These are phyloP conservation scores for Cladophialophora exuberans DNA, from an alignment of 2,329 filamentous ascomycete genomes.

Conservation along the genomic window DNA sequence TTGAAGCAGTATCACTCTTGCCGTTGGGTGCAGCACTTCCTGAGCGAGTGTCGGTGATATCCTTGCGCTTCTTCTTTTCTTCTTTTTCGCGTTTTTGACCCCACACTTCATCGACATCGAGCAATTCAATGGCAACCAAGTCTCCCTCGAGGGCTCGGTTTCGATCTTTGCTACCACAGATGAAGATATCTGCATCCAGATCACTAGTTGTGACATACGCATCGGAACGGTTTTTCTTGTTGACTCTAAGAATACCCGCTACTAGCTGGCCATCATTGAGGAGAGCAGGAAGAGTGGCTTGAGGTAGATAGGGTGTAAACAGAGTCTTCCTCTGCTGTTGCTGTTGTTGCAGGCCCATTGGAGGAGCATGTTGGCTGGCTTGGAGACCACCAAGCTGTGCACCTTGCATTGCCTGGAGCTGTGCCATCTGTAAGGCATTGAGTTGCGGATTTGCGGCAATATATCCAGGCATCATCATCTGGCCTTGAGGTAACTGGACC, in stretches of 20 bases:
- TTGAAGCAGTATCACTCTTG: constrained; percentile 60
- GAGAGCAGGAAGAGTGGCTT: constrained; percentile 88
- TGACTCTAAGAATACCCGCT: constrained; percentile 93
- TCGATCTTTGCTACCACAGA: constrained; percentile 97
- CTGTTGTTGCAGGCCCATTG: constrained; percentile 67
- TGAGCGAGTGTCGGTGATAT: constrained; percentile 89
- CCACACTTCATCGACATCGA: constrained; percentile 99
- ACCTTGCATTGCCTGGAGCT: constrained; percentile 89
- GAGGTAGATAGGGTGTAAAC: constrained; percentile 95
- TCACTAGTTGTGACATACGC: constrained; percentile 96
- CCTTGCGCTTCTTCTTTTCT: constrained; percentile 99
- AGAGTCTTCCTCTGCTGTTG: constrained; percentile 96
- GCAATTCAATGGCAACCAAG: constrained; percentile 89
- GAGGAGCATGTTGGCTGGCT: constrained; percentile 73
- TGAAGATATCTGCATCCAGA: constrained; percentile 97
- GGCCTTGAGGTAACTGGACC: constrained; percentile 79
- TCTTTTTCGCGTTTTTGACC: constrained; percentile 98
- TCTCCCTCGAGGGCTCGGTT: constrained; percentile 97
- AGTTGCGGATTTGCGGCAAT: constrained; percentile 85
- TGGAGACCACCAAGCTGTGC: constrained; percentile 72
- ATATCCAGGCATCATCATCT: constrained; percentile 77
- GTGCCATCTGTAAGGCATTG: constrained; percentile 83
- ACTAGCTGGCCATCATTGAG: constrained; percentile 92
- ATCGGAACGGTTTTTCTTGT: constrained; percentile 99
- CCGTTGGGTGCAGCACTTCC: constrained; percentile 61